These are phyloP conservation scores for Exsudoporus frostii DNA, from an alignment of 768 basidiomycete genomes.

Conservation along the genomic window DNA sequence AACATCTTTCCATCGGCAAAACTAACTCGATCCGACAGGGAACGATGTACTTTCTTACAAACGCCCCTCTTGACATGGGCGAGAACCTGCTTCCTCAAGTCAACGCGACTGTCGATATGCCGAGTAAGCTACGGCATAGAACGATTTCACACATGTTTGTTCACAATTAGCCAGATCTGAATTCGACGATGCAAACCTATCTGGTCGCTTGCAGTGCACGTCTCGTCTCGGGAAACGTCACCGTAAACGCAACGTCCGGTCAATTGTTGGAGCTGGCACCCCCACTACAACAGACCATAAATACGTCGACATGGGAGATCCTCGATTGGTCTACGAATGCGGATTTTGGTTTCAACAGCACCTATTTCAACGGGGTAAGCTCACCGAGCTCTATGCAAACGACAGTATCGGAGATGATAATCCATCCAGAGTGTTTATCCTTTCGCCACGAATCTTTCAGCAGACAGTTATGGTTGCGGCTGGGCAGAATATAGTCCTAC, in stretches of 20 bases:
- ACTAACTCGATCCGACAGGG: background rate
- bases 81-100: background rate
- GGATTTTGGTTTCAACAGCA: background rate
- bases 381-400: background rate
- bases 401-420: background rate
- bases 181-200: background rate
- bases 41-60: background rate
- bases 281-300: too few species aligned
- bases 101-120: background rate
- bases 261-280: background rate
- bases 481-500: background rate
- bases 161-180: background rate
- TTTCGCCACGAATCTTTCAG: background rate
- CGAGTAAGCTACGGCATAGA: background rate
- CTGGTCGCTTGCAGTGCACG: background rate
- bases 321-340: background rate
- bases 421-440: background rate
- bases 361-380: background rate
- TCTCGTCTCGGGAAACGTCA: background rate
- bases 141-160: background rate
- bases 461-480: background rate
- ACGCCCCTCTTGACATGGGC: background rate
- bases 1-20: background rate
- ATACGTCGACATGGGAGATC: background rate
- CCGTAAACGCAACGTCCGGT: background rate